phyloP scores from a whole-genome alignment of 148 eudicot species.

The Persicaria tinctoria region DNA sequence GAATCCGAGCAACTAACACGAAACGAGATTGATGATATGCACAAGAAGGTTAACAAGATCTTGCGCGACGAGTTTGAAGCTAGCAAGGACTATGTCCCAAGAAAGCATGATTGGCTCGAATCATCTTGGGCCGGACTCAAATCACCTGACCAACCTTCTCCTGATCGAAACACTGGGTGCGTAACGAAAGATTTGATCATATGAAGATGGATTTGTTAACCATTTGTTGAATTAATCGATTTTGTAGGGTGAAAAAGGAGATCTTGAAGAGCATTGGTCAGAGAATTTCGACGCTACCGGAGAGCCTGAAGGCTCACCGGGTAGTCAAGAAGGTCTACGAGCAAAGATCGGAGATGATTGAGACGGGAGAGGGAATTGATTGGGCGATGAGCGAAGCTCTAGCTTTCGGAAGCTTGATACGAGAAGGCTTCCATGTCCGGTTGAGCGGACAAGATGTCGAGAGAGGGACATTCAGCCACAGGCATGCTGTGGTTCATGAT shows the following conservation, averaged over 20 bases:
- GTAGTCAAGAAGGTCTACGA: constrained; percentile 60
- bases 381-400: constrained; percentile 84
- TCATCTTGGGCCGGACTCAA: constrained; percentile 67
- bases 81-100: constrained; percentile 51
- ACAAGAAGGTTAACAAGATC: constrained; percentile 36
- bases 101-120: constrained; percentile 63
- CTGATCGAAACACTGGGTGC: constrained; percentile 59
- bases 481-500: constrained; percentile 70
- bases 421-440: constrained; percentile 75
- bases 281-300: constrained; percentile 59
- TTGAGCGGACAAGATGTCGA: constrained; percentile 78
- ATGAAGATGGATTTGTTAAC: no score
- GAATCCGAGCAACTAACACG: constrained; percentile 46
- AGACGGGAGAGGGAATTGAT: constrained; percentile 70
- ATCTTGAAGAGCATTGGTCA: constrained; percentile 70
- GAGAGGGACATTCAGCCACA: constrained; percentile 80
- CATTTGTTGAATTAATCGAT: no score
- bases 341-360: constrained; percentile 62
- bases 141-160: constrained; percentile 65
- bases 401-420: constrained; percentile 68
- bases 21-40: constrained; percentile 49
- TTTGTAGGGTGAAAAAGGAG: constrained; percentile 56
- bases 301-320: constrained; percentile 55
- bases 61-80: constrained; percentile 58
- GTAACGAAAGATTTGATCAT: no score